Conservation (phyloP, 306 rosid genomes). For the Lathyrus aphaca region DNA sequence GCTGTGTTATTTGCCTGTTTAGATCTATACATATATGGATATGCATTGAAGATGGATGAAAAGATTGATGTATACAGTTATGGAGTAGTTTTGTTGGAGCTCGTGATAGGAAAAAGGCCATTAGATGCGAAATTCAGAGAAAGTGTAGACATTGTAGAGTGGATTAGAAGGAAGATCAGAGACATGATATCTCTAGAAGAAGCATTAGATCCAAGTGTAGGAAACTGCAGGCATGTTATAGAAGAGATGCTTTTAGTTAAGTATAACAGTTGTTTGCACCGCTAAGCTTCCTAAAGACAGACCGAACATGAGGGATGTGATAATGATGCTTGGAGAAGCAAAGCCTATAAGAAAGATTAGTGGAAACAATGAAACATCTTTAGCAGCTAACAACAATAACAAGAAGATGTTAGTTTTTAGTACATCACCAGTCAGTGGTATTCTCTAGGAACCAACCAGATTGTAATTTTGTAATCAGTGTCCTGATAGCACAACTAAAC, state of each 20-base stretch:
- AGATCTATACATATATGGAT: too few species aligned
- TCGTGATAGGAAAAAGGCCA: slow-evolving; percentile 79
- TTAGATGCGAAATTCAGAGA: slow-evolving; percentile 80
- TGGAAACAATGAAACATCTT: slow-evolving; percentile 48
- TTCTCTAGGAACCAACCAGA: slow-evolving; percentile 56
- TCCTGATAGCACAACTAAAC: too few species aligned
- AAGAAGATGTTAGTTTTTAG: slow-evolving; percentile 67
- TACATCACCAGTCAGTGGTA: slow-evolving; percentile 79
- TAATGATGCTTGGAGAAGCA: slow-evolving; percentile 95
- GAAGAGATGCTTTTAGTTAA: slow-evolving; percentile 94
- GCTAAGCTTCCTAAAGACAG: slow-evolving; percentile 88
- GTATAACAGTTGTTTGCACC: slow-evolving; percentile 88
- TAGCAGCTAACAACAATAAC: slow-evolving; percentile 54
- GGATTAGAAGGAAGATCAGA: slow-evolving; percentile 74
- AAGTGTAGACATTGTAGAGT: slow-evolving; percentile 77
- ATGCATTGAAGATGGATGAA: slow-evolving; percentile 89
- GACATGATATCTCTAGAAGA: slow-evolving; percentile 69
- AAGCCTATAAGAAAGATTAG: slow-evolving; percentile 88
- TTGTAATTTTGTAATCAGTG: slow-evolving; percentile 47
- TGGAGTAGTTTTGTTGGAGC: slow-evolving; percentile 93
- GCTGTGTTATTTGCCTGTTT: too few species aligned
- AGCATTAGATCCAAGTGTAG: slow-evolving; percentile 76
- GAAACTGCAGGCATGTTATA: slow-evolving; percentile 76
- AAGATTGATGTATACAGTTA: slow-evolving; percentile 91
- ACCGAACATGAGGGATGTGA: slow-evolving; percentile 94